A percentile compares a stretch with the other conserved stretches of the same genome.
Conservation (phyloP, 2,329 filamentous ascomycete species). For the Chlorencoelia australis region DNA sequence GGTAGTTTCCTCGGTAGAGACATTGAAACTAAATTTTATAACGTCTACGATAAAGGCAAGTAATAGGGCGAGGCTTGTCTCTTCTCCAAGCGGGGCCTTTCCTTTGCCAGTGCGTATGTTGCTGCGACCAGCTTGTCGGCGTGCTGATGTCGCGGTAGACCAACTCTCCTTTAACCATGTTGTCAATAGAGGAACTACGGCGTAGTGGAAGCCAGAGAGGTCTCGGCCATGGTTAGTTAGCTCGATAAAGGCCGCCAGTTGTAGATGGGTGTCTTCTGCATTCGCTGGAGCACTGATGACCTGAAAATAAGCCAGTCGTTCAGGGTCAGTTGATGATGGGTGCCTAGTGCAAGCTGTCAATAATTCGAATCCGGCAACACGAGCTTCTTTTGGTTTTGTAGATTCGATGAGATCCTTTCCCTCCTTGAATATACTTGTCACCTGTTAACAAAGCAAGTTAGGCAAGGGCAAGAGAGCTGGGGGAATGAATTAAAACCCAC, state of each 20-base stretch:
- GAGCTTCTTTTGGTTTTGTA: constrained; percentile 41
- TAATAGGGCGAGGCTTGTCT: constrained; percentile 51
- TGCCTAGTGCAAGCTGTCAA: constrained; percentile 56
- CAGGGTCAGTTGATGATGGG: constrained; percentile 51
- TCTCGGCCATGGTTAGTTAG: constrained; percentile 52
- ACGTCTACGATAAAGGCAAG: constrained; percentile 58
- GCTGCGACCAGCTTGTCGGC: constrained; percentile 35
- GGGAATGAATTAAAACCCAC: constrained; percentile 13
- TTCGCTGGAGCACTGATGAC: constrained; percentile 46
- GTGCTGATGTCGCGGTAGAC: constrained; percentile 42
- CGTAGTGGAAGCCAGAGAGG: constrained; percentile 57
- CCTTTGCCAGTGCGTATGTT: constrained; percentile 30
- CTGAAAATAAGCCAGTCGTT: constrained; percentile 55
- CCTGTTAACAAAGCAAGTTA: constrained; percentile 10
- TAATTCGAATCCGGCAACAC: constrained; percentile 54
- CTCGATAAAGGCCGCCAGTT: constrained; percentile 52
- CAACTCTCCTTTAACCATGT: constrained; percentile 50
- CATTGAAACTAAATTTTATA: constrained; percentile 67
- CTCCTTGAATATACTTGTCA: constrained; percentile 48
- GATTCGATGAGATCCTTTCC: constrained; percentile 55
- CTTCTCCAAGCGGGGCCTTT: constrained; percentile 38
- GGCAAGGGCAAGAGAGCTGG: background rate
- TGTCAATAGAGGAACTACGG: constrained; percentile 52
- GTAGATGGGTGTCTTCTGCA: constrained; percentile 54
- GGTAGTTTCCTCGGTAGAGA: constrained; percentile 52